These are phyloP conservation scores for Sungouiella blattae DNA, from an alignment of 805 yeast genomes.

Conservation along the genomic window DNA sequence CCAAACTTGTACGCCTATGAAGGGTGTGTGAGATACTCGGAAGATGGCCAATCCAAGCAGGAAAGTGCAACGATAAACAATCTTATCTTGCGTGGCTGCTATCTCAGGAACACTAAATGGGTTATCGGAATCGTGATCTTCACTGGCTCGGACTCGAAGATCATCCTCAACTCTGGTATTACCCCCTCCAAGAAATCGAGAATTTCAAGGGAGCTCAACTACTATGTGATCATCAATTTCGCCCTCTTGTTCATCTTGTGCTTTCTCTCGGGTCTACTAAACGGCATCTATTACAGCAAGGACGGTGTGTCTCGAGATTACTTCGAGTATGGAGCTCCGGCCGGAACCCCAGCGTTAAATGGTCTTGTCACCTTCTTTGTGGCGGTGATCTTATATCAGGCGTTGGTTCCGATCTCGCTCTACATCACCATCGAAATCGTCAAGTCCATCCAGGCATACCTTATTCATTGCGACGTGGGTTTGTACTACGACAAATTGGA, in stretches of 20 bases:
- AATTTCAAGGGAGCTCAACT: slow-evolving; percentile 68
- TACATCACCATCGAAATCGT: slow-evolving; percentile 77
- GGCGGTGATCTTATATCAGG: slow-evolving; percentile 68
- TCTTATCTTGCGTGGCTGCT: slow-evolving; percentile 68
- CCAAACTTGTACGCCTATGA: slow-evolving; percentile 73
- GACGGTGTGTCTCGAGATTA: slow-evolving; percentile 50
- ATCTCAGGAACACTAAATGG: slow-evolving; percentile 81
- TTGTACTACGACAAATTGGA: slow-evolving; percentile 70
- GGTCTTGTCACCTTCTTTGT: slow-evolving; percentile 72
- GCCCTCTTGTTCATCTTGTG: slow-evolving; percentile 60
- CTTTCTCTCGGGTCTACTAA: slow-evolving; percentile 65
- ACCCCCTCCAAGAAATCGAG: slow-evolving; percentile 78
- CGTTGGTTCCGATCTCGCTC: slow-evolving; percentile 76
- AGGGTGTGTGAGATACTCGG: slow-evolving; percentile 49
- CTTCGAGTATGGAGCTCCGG: slow-evolving; percentile 70
- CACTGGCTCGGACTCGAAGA: slow-evolving; percentile 78
- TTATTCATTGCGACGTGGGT: slow-evolving; percentile 64
- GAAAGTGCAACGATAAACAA: slow-evolving; percentile 72
- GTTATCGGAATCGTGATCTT: slow-evolving; percentile 71
- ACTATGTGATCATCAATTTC: slow-evolving; percentile 67
- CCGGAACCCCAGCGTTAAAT: slow-evolving; percentile 59
- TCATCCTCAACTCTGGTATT: slow-evolving; percentile 75
- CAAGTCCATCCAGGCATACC: slow-evolving; percentile 71
- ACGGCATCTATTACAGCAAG: slow-evolving; percentile 60
- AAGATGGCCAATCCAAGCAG: slow-evolving; percentile 26